Conservation (phyloP, 2,329 filamentous ascomycete species). For the Dendryphion nanum region DNA sequence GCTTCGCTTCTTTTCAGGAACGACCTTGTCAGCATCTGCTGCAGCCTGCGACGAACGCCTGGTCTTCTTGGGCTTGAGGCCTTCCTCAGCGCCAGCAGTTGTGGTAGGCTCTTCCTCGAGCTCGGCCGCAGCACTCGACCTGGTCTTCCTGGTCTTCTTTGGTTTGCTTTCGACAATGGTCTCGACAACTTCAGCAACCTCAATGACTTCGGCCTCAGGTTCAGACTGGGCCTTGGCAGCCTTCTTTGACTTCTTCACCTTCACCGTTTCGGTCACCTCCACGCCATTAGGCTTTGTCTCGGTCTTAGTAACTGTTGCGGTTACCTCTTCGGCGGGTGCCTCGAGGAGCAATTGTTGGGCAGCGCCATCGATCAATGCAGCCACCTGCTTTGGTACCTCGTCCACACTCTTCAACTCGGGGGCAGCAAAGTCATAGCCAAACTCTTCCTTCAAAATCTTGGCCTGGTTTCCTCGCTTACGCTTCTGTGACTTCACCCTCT, state of each 20-base stretch:
- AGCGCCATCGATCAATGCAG: constrained; percentile 21
- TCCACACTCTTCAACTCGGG: constrained; percentile 68
- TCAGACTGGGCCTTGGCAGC: constrained; percentile 16
- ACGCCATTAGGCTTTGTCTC: constrained; percentile 26
- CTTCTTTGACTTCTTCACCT: constrained; percentile 33
- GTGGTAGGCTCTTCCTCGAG: constrained; percentile 25
- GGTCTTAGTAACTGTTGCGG: constrained; percentile 32
- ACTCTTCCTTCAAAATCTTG: constrained; percentile 70
- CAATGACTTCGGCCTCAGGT: constrained; percentile 1
- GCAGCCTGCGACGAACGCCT: constrained; percentile 4
- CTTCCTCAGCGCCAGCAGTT: constrained; percentile 3
- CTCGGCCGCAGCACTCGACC: constrained; percentile 13
- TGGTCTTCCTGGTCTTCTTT: constrained; percentile 9
- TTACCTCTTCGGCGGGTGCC: constrained; percentile 19
- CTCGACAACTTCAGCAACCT: constrained; percentile 3
- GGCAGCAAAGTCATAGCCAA: constrained; percentile 81
- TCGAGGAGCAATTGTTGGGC: constrained; percentile 27
- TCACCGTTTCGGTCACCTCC: constrained; percentile 5
- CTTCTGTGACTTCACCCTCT: constrained; percentile 71
- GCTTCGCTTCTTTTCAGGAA: neutral
- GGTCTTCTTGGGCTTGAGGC: constrained; percentile 4
- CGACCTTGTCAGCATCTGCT: neutral
- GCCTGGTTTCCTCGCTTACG: constrained; percentile 66
- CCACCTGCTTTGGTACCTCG: constrained; percentile 28
- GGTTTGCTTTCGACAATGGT: constrained; percentile 1